Evolutionary conservation across 495 filamentous ascomycete genomes (phyloP).

Genomic region (Hypoxylon fragiforme): DNA sequence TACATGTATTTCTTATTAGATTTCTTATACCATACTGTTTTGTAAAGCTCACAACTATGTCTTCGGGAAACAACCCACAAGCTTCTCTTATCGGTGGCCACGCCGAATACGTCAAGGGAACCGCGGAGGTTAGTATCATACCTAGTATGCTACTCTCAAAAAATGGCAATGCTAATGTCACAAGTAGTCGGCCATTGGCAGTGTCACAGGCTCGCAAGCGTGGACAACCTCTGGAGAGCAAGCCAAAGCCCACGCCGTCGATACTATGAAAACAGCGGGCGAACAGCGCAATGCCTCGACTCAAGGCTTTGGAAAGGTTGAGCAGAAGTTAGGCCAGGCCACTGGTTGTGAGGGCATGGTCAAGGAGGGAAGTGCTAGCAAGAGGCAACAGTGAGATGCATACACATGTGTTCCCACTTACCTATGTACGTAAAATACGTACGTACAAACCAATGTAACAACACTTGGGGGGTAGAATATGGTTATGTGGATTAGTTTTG

Average conservation of each 20-base stretch:
- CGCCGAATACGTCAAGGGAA: constrained; percentile 53
- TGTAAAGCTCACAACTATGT: constrained; percentile 15
- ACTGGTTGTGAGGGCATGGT: constrained; percentile 53
- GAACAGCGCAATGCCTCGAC: constrained; percentile 44
- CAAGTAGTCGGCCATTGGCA: constrained; percentile 43
- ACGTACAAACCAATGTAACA: not conserved
- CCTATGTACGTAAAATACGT: no score
- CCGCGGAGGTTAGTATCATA: constrained; percentile 43
- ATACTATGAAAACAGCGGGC: constrained; percentile 45
- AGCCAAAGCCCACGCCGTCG: constrained; percentile 49
- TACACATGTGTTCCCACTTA: no score
- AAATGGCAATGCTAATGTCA: not conserved
- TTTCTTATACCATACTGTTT: no score
- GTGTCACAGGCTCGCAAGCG: constrained; percentile 46
- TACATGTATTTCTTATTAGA: no score
- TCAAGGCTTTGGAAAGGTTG: constrained; percentile 47
- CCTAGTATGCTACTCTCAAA: not conserved
- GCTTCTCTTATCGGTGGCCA: constrained; percentile 48
- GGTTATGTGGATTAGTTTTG: no score
- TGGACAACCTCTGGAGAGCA: constrained; percentile 51
- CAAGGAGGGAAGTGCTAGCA: constrained; percentile 48
- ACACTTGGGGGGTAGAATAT: no score
- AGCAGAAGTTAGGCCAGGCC: constrained; percentile 47
- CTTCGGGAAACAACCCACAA: constrained; percentile 34
- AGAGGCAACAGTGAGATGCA: constrained; percentile 17